These are phyloP conservation scores for Dentipellis sp. DNA, from an alignment of 768 basidiomycete species.

Conservation along the genomic window DNA sequence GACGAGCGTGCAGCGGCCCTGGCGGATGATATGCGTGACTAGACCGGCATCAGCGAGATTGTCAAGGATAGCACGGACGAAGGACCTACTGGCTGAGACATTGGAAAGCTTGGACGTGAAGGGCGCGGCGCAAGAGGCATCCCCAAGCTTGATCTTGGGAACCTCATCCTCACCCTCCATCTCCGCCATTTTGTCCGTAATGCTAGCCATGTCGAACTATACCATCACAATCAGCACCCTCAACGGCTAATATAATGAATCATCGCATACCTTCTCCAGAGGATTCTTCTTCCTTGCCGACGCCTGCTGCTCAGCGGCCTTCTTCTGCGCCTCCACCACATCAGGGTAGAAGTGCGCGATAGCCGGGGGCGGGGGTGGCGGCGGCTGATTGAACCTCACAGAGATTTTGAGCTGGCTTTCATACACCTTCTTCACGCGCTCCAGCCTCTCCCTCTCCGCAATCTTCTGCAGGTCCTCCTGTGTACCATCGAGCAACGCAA, in stretches of 20 bases:
- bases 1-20: slow-evolving; percentile 96
- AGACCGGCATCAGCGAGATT: neutral
- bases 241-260: neutral
- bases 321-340: slow-evolving; percentile 82
- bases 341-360: slow-evolving; percentile 87
- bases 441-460: slow-evolving; percentile 82
- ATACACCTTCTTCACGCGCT: slow-evolving; percentile 94
- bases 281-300: slow-evolving; percentile 74
- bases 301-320: slow-evolving; percentile 57
- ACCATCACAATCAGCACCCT: slow-evolving; percentile 9
- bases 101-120: slow-evolving; percentile 99
- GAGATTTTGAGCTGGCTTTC: slow-evolving; percentile 92
- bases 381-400: slow-evolving; percentile 83
- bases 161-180: slow-evolving; percentile 94
- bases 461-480: slow-evolving; percentile 89
- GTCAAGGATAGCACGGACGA: neutral
- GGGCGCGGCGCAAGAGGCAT: slow-evolving; percentile 96
- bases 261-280: slow-evolving; percentile 68
- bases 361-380: slow-evolving; percentile 85
- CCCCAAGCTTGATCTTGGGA: slow-evolving; percentile 98
- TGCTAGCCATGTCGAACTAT: slow-evolving; percentile 69
- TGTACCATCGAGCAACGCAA: slow-evolving; percentile 87
- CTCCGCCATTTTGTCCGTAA: slow-evolving; percentile 80
- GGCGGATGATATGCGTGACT: slow-evolving; percentile 97
- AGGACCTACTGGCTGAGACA: slow-evolving; percentile 80